Conservation (phyloP, 2,329 filamentous ascomycete genomes). For the Ophiosphaerella herpotricha region DNA sequence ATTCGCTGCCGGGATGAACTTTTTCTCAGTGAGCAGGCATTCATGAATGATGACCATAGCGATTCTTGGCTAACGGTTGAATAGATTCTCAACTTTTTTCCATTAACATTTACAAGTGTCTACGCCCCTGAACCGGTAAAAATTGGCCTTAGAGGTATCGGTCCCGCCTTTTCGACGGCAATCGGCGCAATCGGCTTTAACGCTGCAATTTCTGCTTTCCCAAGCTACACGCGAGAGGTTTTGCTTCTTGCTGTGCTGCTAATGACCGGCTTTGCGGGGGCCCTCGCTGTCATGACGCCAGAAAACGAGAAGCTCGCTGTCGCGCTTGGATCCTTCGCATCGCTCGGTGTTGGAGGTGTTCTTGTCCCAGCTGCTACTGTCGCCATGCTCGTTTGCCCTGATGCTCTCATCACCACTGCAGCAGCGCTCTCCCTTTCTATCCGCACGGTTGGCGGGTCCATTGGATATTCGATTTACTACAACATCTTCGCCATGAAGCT, state of each 20-base stretch:
- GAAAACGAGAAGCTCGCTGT: constrained; percentile 37
- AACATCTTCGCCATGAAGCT: constrained; percentile 42
- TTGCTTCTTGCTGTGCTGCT: constrained; percentile 36
- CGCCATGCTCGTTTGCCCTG: constrained; percentile 41
- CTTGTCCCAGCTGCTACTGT: constrained; percentile 42
- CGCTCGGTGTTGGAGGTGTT: constrained; percentile 46
- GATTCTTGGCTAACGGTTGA: background rate
- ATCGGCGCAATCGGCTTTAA: constrained; percentile 39
- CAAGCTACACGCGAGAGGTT: constrained; percentile 28
- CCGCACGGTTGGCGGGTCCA: constrained; percentile 47
- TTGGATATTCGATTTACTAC: constrained; percentile 45
- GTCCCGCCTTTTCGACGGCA: constrained; percentile 29
- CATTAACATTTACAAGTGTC: constrained; percentile 31
- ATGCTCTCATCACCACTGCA: constrained; percentile 41
- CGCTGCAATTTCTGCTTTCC: constrained; percentile 31
- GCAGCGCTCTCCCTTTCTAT: constrained; percentile 53
- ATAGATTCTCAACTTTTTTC: constrained; percentile 37
- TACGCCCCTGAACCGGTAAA: constrained; percentile 37
- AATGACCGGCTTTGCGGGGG: constrained; percentile 40
- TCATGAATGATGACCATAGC: background rate
- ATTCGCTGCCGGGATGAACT: constrained; percentile 44
- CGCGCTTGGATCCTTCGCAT: constrained; percentile 38
- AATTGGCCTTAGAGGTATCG: constrained; percentile 39
- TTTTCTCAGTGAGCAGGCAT: constrained; percentile 17
- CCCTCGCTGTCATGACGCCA: constrained; percentile 36